Base-by-base conservation (phyloP, 1,284 basidiomycete genomes). In the Dichomitus squalens region DNA sequence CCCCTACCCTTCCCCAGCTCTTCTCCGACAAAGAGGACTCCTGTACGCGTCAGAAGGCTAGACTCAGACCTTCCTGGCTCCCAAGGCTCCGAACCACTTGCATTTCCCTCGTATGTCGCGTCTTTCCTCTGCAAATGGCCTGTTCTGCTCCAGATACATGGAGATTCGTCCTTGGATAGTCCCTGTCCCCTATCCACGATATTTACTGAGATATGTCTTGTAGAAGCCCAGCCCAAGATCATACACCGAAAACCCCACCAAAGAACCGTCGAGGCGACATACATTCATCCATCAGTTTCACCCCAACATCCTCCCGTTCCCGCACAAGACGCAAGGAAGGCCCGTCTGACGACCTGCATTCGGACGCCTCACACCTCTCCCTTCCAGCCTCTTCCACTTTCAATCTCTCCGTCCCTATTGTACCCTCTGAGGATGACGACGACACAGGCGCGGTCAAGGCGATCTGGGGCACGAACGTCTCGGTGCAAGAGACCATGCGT, bases 381-480 rank as follows among this genome's bases (percentile, higher is more conserved):
- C 70, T 88, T 4, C 88, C 87, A 2, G 70, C 76, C n/a, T 90
- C 88, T 1, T 88, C 87, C 38, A 81, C 76, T 0, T 84, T 76
- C 11, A 71, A 79, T 27, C 79, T 92, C 27, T 89, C 91, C 8
- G 87, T 84, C 0, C 83, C 83, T 11, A 80, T 79, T 7, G 79
- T 75, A 0, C 82, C 84, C 1, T 80, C 85, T 1, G 60, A 61
- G 9, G 58, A 60, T 27, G 56, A 58, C 16, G 72, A 74, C 25
- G 86, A 90, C 61, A 85, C 88, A 3, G 83, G 92, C 60, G 90
- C 91, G 58, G 88, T 93, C 59, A 92, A 93, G 58, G 94, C 90
- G 23, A 94, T 98, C 65, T 98, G 96, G 96, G 96, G 96, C 35
- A 99, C 96, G 1, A 95, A 90, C 2, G 94, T 99, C 61, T 92